Conservation (phyloP, 495 filamentous ascomycete genomes). For the Aspergillus indologenus region DNA sequence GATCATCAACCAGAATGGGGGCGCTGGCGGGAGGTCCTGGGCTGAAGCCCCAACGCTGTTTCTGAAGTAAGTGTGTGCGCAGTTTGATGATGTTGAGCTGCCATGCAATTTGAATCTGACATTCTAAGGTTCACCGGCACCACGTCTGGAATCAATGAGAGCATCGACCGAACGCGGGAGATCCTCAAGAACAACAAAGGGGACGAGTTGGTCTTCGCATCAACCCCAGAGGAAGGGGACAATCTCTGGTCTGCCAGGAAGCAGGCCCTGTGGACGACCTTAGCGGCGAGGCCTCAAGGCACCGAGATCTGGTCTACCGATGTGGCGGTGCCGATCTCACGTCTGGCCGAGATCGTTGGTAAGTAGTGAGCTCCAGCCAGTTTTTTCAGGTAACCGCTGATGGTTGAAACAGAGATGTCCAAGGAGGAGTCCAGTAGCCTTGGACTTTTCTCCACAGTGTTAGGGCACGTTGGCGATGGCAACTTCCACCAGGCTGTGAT, state of each 20-base stretch:
- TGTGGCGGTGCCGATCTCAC: slow-evolving; percentile 79
- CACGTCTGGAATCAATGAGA: slow-evolving; percentile 65
- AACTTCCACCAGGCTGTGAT: slow-evolving; percentile 89
- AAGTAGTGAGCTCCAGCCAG: slow-evolving; percentile 15
- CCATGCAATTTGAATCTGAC: not conserved
- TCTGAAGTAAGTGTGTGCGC: slow-evolving; percentile 66
- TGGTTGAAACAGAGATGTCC: slow-evolving; percentile 61
- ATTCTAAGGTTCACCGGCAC: slow-evolving; percentile 64
- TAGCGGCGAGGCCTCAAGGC: slow-evolving; percentile 47
- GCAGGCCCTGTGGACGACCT: slow-evolving; percentile 65
- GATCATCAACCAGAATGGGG: slow-evolving; percentile 71
- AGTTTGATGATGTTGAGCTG: not conserved
- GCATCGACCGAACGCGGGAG: slow-evolving; percentile 63
- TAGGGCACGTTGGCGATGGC: slow-evolving; percentile 81
- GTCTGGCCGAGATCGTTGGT: slow-evolving; percentile 76
- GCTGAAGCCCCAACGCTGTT: slow-evolving; percentile 76
- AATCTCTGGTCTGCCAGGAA: slow-evolving; percentile 85
- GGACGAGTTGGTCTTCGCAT: slow-evolving; percentile 74
- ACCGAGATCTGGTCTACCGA: slow-evolving; percentile 69
- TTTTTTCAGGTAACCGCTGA: too few relatives aligned
- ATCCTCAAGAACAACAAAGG: slow-evolving; percentile 58
- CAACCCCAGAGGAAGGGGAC: slow-evolving; percentile 55
- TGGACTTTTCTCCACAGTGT: slow-evolving; percentile 74
- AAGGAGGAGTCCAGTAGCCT: slow-evolving; percentile 79
- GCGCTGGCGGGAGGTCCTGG: slow-evolving; percentile 68